Evolutionary conservation across 1,284 basidiomycete species (phyloP).

Genomic region (Polyporus tsugae): DNA sequence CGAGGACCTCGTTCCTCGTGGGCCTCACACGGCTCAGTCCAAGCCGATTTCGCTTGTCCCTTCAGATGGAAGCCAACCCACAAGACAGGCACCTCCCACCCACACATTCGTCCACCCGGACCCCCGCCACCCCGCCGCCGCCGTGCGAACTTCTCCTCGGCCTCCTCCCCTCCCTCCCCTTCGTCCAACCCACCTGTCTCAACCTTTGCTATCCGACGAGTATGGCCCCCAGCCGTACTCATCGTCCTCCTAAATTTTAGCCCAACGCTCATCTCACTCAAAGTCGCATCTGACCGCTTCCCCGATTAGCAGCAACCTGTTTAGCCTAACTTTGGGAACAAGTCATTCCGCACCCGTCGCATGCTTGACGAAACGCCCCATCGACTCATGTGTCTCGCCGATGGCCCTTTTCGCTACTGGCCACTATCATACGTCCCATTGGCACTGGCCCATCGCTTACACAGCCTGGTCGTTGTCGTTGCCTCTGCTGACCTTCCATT

Average conservation of each 20-base stretch:
- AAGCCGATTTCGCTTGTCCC: constrained; percentile 1
- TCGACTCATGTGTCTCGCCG: background rate
- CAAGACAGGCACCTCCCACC: constrained; percentile 5
- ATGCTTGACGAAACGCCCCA: background rate
- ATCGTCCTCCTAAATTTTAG: background rate
- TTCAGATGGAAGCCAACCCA: constrained; percentile 22
- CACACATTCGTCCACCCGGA: background rate
- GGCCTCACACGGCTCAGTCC: constrained; percentile 1
- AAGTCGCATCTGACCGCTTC: background rate
- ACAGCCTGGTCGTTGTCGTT: background rate
- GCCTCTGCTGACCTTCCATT: background rate
- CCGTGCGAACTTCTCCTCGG: background rate
- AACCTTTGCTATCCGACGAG: background rate
- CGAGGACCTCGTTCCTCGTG: constrained; percentile 1
- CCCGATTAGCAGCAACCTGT: background rate
- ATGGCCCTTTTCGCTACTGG: background rate
- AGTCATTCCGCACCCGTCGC: background rate
- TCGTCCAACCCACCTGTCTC: background rate
- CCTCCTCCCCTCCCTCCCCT: background rate
- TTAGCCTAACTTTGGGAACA: background rate
- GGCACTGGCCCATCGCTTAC: background rate
- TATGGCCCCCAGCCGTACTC: background rate
- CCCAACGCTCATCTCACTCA: background rate
- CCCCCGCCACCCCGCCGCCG: background rate
- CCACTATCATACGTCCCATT: background rate